Evolutionary conservation across 2,329 filamentous ascomycete genomes (phyloP), one percentile per base, ranked within the genome.

Genomic region (Cercospora zeina): DNA sequence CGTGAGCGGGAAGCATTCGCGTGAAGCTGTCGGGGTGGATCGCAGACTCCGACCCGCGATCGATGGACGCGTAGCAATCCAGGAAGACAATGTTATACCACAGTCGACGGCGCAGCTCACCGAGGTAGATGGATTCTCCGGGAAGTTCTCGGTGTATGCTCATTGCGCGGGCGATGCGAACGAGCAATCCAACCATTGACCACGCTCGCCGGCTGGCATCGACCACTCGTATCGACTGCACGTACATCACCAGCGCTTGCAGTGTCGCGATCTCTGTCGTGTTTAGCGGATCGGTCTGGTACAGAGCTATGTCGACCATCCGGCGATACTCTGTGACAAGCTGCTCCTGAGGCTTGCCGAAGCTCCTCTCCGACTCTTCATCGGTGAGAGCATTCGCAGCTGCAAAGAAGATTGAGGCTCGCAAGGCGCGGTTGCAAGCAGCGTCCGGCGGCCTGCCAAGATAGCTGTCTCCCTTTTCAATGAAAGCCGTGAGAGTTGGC

Each of bases 161-260:
- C 62, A 71, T 70, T 0, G 71, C 72, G n/a, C 67, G 68, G 4
- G 71, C 74, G 34, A 75, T 71, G n/a, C 74, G 72, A 2, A 73
- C 66, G 1, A 72, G 59, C 4, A 75, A 37, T 2, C 68, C 69
- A 2, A 69, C 64, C 51, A 75, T 39, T 1, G 72, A 74, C 74
- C 74, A 75, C 13, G 68, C 67, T 45, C 69, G 57, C 30, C 71
- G 67, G 37, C 69, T 69, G 4, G 56, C 37, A 49, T 75, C 72
- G 10, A 63, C 55, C 3, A 69, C 66, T 21, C 72, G 65, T 5
- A 62, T 58, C 6, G 69, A 65, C 24, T 62, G 56, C 27, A 71
- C 45, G 54, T 72, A 74, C 0, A 69, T 37, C 9, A 68, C 56
- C 31, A 74, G 65, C 2, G 71, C 71, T 63, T 75, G 72, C 11